Percentiles rank a stretch among this genome's conserved stretches.
Conservation (phyloP, 2,329 filamentous ascomycete genomes). For the Xylaria sp. region DNA sequence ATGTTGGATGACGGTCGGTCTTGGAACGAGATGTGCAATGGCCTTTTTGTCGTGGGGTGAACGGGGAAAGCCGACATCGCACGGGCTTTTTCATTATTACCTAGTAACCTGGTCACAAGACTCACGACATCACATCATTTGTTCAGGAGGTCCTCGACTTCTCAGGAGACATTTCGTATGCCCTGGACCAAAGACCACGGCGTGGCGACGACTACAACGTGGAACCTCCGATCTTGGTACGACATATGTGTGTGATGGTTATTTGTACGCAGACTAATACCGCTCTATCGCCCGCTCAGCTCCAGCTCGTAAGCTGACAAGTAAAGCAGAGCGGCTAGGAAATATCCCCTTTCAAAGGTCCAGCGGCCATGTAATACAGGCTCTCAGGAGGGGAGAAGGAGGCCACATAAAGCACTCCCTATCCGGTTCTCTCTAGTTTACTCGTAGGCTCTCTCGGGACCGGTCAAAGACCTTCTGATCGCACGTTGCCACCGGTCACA, state of each 20-base stretch:
- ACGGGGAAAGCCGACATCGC: not conserved
- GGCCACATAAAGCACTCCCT: not conserved
- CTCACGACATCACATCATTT: not conserved
- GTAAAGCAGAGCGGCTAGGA: no score
- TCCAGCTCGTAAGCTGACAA: slow-evolving; percentile 14
- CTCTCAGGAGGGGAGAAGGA: no score
- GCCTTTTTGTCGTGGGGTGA: no score
- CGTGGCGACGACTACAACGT: not conserved
- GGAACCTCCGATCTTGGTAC: not conserved
- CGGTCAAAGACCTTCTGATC: not conserved
- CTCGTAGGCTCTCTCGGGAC: not conserved
- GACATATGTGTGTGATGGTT: slow-evolving; percentile 1
- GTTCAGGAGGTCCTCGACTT: not conserved
- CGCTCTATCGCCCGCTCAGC: not conserved
- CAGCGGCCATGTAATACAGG: not conserved
- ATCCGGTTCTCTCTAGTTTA: not conserved
- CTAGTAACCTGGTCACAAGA: not conserved
- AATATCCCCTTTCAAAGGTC: no score
- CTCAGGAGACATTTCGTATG: no score
- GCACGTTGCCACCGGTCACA: not conserved
- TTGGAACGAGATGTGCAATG: not conserved
- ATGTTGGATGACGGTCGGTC: not conserved
- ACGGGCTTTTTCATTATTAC: not conserved
- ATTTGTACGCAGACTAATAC: not conserved
- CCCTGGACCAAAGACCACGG: not conserved